Conservation (phyloP, 208 protist species). For the Leishmania gerbilli region DNA sequence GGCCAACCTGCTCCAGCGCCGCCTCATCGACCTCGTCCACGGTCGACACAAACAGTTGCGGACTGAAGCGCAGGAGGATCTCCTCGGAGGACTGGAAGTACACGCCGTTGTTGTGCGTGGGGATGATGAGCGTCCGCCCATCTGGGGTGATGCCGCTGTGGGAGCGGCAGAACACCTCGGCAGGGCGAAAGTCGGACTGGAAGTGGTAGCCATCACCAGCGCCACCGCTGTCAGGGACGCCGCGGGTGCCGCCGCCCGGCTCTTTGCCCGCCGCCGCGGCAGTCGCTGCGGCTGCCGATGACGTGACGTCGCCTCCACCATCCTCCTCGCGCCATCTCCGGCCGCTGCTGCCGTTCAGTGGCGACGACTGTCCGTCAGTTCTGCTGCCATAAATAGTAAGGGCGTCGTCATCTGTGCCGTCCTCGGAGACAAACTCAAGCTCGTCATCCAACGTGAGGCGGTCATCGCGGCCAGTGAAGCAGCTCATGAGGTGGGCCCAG, state of each 20-base stretch:
- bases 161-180: constrained; percentile 63
- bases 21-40: constrained; percentile 23
- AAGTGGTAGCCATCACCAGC: constrained; percentile 37
- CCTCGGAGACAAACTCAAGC: constrained; percentile 10
- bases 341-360: not conserved
- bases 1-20: constrained; percentile 2
- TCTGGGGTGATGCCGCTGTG: constrained; percentile 62
- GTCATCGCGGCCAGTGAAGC: constrained; percentile 61
- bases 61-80: constrained; percentile 43
- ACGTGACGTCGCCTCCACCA: not conserved
- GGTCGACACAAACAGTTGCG: constrained; percentile 17
- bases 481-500: constrained; percentile 63
- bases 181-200: constrained; percentile 53
- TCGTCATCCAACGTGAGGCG: constrained; percentile 27
- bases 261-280: not conserved
- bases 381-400: not conserved
- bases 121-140: constrained; percentile 66
- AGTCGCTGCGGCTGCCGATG: not conserved
- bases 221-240: constrained; percentile 1
- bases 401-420: not conserved
- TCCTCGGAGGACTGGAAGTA: constrained; percentile 56
- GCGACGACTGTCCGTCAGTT: not conserved
- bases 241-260: constrained; percentile 2
- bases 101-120: constrained; percentile 54
- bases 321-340: not conserved